Conservation (phyloP, 495 filamentous ascomycete genomes). For the Penicillium robsamsonii region DNA sequence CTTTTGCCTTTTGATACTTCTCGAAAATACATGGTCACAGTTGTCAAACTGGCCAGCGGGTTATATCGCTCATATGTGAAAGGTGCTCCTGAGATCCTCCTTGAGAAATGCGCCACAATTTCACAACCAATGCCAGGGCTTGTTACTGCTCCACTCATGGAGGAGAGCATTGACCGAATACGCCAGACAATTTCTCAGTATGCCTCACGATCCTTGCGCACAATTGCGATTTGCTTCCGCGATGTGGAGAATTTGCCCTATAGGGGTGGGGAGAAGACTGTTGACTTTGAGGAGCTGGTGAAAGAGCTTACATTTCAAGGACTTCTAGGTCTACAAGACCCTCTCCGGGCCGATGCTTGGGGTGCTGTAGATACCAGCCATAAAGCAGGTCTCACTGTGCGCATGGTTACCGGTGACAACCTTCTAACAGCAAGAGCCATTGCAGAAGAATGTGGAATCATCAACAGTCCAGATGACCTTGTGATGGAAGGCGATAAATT, state of each 20-base stretch:
- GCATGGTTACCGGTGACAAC: slow-evolving; percentile 81
- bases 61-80: slow-evolving; percentile 56
- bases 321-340: slow-evolving; percentile 57
- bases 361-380: slow-evolving; percentile 67
- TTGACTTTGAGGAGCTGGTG: slow-evolving; percentile 48
- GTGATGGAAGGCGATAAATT: slow-evolving; percentile 75
- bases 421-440: slow-evolving; percentile 70
- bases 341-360: slow-evolving; percentile 59
- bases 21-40: slow-evolving; percentile 56
- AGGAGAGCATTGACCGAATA: not conserved
- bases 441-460: slow-evolving; percentile 73
- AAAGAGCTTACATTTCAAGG: slow-evolving; percentile 50
- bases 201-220: slow-evolving; percentile 27
- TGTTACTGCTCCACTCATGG: not conserved
- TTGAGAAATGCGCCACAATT: slow-evolving; percentile 31
- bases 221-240: slow-evolving; percentile 52
- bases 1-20: slow-evolving; percentile 59
- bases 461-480: slow-evolving; percentile 54
- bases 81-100: slow-evolving; percentile 58
- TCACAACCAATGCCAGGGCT: not conserved
- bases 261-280: slow-evolving; percentile 37
- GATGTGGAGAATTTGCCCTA: slow-evolving; percentile 56
- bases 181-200: slow-evolving; percentile 1
- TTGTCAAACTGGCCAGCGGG: slow-evolving; percentile 49
- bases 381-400: slow-evolving; percentile 67